Evolutionary conservation across 129 eudicot species (phyloP).

Genomic region (Erigeron canadensis): DNA sequence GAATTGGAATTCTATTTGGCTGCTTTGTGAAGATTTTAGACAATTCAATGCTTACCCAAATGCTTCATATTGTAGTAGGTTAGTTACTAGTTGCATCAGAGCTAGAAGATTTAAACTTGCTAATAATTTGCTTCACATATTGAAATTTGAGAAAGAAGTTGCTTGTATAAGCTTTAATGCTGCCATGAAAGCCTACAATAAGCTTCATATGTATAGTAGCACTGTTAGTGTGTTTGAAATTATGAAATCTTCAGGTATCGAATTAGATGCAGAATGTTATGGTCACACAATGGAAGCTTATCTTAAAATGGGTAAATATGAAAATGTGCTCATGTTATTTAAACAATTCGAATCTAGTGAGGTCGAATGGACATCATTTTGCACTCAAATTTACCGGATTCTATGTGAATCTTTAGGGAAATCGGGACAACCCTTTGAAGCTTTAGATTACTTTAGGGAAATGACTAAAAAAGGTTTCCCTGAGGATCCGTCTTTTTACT

Average conservation of each 20-base stretch:
- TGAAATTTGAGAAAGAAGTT: constrained; percentile 40
- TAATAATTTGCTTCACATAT: constrained; percentile 45
- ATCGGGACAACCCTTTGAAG: constrained; percentile 52
- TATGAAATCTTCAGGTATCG: constrained; percentile 55
- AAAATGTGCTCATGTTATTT: constrained; percentile 48
- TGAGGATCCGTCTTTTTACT: constrained; percentile 58
- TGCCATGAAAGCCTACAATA: constrained; percentile 79
- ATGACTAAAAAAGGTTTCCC: constrained; percentile 54
- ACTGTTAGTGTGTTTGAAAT: constrained; percentile 43
- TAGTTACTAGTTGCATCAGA: constrained; percentile 61
- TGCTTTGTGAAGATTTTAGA: constrained; percentile 57
- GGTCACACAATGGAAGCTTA: constrained; percentile 70
- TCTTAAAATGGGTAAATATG: constrained; percentile 51
- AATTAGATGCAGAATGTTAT: constrained; percentile 57
- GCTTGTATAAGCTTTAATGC: constrained; percentile 58
- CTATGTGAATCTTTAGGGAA: constrained; percentile 71
- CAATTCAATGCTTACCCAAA: constrained; percentile 55
- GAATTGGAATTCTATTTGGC: constrained; percentile 55
- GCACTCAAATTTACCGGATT: constrained; percentile 51
- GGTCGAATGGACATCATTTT: constrained; percentile 28
- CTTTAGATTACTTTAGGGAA: constrained; percentile 62
- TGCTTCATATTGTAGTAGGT: constrained; percentile 46
- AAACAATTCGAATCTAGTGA: constrained; percentile 45
- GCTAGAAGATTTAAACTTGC: constrained; percentile 77
- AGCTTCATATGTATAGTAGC: constrained; percentile 87